Conservation (phyloP, 257 asterid species). For the Penstemon eatonii region DNA sequence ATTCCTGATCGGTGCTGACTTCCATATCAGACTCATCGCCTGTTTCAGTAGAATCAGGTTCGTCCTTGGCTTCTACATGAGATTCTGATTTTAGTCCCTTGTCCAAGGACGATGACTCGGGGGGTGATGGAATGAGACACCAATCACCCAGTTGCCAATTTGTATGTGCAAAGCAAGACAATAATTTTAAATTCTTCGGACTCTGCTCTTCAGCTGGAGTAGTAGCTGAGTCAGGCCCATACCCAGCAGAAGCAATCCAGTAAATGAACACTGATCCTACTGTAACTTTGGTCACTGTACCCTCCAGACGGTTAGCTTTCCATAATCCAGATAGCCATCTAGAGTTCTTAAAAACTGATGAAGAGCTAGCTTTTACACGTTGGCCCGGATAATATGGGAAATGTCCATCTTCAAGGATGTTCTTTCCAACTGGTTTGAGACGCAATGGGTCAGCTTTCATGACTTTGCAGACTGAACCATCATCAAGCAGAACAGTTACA, state of each 20-base stretch:
- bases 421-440: constrained; percentile 79
- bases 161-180: constrained; percentile 91
- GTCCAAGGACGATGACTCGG: constrained; percentile 39
- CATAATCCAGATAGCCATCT: constrained; percentile 94
- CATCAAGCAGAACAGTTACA: constrained; percentile 89
- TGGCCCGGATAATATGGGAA: constrained; percentile 98
- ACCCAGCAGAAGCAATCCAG: constrained; percentile 99
- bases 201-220: constrained; percentile 91
- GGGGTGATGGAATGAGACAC: constrained; percentile 73
- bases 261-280: constrained; percentile 86
- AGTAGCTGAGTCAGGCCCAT: constrained; percentile 76
- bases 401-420: constrained; percentile 79
- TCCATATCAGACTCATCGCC: constrained; percentile 70
- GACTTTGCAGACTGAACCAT: constrained; percentile 93
- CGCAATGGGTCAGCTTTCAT: constrained; percentile 83
- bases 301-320: constrained; percentile 88
- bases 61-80: constrained; percentile 49
- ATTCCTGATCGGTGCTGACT: constrained; percentile 45
- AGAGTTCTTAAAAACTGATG: constrained; percentile 90
- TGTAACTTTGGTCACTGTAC: constrained; percentile 90
- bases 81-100: constrained; percentile 52
- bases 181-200: constrained; percentile 74
- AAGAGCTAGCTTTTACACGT: constrained; percentile 86
- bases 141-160: constrained; percentile 98
- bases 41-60: constrained; percentile 62